Evolutionary conservation across 176 grass and related monocot species (phyloP).

Genomic region (Calamus simplicifolius): DNA sequence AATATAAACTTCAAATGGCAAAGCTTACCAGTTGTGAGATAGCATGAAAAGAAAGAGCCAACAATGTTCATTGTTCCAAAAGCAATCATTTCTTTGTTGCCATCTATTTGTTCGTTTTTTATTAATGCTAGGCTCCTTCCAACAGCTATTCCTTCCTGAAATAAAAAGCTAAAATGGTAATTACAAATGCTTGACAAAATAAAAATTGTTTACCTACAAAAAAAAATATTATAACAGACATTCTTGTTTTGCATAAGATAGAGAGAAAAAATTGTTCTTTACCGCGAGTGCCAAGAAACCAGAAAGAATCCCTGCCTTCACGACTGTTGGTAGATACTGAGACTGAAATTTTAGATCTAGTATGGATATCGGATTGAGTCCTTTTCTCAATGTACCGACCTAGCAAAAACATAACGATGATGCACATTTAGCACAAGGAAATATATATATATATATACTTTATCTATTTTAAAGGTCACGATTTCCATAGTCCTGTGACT

Average conservation of each 20-base stretch:
- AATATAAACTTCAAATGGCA: too few relatives aligned
- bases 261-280: conserved; percentile 22
- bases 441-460: too few relatives aligned
- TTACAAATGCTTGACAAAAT: background rate
- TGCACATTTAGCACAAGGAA: background rate
- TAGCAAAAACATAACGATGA: conserved; percentile 13
- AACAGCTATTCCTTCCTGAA: conserved; percentile 92
- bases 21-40: conserved; percentile 68
- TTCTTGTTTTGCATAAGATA: too few relatives aligned
- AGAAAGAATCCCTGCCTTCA: conserved; percentile 70
- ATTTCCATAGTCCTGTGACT: too few relatives aligned
- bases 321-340: conserved; percentile 23
- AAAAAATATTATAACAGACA: too few relatives aligned
- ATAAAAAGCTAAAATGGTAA: background rate
- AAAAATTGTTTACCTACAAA: too few relatives aligned
- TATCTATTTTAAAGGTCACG: too few relatives aligned
- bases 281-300: conserved; percentile 81
- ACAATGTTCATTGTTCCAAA: conserved; percentile 92
- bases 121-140: conserved; percentile 78
- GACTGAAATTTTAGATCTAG: conserved; percentile 40
- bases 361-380: conserved; percentile 75
- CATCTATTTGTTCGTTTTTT: conserved; percentile 93
- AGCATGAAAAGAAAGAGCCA: conserved; percentile 94
- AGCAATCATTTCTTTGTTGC: conserved; percentile 98
- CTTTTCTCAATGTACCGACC: conserved; percentile 88